Evolutionary conservation across 768 basidiomycete genomes (phyloP).

Genomic region (Pisolithus sp.): DNA sequence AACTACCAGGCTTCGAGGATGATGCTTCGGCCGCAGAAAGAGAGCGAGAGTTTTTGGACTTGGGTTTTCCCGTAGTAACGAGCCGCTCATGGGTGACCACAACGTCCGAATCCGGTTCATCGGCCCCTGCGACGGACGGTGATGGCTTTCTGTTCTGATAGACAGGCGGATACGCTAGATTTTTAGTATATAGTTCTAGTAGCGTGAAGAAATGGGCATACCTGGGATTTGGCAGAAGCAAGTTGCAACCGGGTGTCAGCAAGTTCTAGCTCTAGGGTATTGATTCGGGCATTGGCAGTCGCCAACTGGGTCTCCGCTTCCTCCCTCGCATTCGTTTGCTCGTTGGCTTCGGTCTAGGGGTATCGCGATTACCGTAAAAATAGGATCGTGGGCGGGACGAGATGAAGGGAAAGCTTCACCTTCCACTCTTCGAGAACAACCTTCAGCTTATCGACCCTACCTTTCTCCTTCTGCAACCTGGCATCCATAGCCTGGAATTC

Average conservation of each 20-base stretch:
- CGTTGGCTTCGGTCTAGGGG: slow-evolving; percentile 34
- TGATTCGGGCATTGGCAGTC: slow-evolving; percentile 24
- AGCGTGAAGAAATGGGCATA: slow-evolving; percentile 10
- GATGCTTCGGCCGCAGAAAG: not conserved
- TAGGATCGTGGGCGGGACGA: not conserved
- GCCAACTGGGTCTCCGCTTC: slow-evolving; percentile 29
- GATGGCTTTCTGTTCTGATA: slow-evolving; percentile 6
- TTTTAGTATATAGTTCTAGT: not conserved
- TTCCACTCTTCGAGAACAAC: slow-evolving; percentile 37
- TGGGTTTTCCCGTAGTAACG: slow-evolving; percentile 15
- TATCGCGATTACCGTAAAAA: not conserved
- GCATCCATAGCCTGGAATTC: slow-evolving; percentile 26
- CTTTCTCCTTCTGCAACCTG: slow-evolving; percentile 39
- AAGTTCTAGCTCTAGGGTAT: slow-evolving; percentile 32
- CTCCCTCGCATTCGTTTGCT: slow-evolving; percentile 32
- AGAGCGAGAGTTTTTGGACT: slow-evolving; percentile 14
- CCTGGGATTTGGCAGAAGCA: slow-evolving; percentile 30
- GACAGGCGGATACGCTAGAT: not conserved
- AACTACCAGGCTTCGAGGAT: slow-evolving; percentile 6
- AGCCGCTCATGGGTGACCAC: slow-evolving; percentile 17
- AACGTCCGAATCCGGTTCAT: slow-evolving; percentile 13
- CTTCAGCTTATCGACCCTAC: slow-evolving; percentile 38
- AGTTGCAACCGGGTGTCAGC: slow-evolving; percentile 41
- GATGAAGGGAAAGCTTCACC: slow-evolving; percentile 27
- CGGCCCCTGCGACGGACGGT: not conserved